Evolutionary conservation across 2,329 filamentous ascomycete genomes (phyloP).

Genomic region (Fusarium sp.): DNA sequence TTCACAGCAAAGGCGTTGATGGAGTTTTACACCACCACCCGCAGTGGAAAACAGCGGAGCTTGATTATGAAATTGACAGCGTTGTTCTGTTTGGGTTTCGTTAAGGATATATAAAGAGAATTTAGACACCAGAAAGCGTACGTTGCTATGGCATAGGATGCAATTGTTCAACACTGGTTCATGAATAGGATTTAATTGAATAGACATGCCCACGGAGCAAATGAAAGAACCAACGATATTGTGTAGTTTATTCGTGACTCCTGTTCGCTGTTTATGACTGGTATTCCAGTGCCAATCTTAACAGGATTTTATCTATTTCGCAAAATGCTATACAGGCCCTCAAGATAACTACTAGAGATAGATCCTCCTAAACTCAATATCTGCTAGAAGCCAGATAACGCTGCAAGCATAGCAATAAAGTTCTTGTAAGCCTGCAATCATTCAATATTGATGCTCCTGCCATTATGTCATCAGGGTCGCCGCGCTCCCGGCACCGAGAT

Average conservation of each 20-base stretch:
- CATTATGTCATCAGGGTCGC: constrained; percentile 44
- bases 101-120: constrained; percentile 12
- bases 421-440: too few relatives aligned
- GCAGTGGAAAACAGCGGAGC: constrained; percentile 9
- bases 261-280: neutral
- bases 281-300: neutral
- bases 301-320: neutral
- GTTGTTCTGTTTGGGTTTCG: constrained; percentile 20
- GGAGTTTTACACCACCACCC: constrained; percentile 19
- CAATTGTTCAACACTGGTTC: constrained; percentile 10
- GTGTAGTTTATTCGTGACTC: neutral
- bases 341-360: neutral
- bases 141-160: constrained; percentile 20
- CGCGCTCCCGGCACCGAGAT: constrained; percentile 44
- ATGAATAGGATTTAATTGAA: constrained; percentile 31
- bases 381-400: neutral
- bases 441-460: too few relatives aligned
- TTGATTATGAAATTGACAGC: constrained; percentile 22
- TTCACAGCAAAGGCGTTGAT: constrained; percentile 39
- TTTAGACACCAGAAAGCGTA: constrained; percentile 22
- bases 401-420: neutral
- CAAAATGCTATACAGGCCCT: neutral
- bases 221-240: neutral
- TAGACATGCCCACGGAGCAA: constrained; percentile 21
- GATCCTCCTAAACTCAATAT: neutral